A percentile compares a stretch with the other conserved stretches of the same genome.
phyloP scores from a whole-genome alignment of 75 land plant species.

The Pinus taeda region DNA sequence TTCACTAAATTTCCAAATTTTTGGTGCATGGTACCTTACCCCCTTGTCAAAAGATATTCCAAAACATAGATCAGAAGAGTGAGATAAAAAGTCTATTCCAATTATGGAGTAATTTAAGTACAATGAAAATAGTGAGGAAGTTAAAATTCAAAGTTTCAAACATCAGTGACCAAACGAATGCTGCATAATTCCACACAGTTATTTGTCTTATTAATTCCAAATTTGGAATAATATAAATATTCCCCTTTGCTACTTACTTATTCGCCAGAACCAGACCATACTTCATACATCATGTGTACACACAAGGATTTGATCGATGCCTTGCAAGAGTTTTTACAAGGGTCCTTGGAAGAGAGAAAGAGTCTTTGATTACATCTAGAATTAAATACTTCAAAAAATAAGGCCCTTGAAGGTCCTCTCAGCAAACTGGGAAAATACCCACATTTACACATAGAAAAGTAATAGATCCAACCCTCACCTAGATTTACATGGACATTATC shows the following conservation, averaged over 20 bases:
- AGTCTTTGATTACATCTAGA: too few species aligned
- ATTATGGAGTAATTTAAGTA: too few species aligned
- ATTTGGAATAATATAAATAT: background rate
- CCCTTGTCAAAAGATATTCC: slow-evolving; percentile 24
- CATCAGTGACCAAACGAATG: too few species aligned
- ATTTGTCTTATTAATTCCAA: background rate
- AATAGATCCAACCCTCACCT: slow-evolving; percentile 10
- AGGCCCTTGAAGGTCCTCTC: too few species aligned
- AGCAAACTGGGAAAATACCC: too few species aligned
- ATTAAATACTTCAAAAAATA: too few species aligned
- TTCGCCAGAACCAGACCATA: slow-evolving; percentile 88
- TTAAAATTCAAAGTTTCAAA: too few species aligned
- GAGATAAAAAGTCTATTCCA: too few species aligned
- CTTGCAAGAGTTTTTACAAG: slow-evolving; percentile 59
- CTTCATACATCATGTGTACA: slow-evolving; percentile 95
- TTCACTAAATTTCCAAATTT: slow-evolving; percentile 97
- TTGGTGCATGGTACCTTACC: slow-evolving; percentile 95
- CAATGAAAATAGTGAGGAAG: too few species aligned
- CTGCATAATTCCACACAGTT: background rate
- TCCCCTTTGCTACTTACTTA: slow-evolving; percentile 38
- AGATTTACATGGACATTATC: slow-evolving; percentile 62
- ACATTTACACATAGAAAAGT: too few species aligned
- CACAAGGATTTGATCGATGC: slow-evolving; percentile 67
- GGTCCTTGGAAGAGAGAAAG: slow-evolving; percentile 35
- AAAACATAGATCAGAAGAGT: too few species aligned